These are phyloP conservation scores for Saussurea involucrata DNA, from an alignment of 129 eudicot species.

Conservation along the genomic window DNA sequence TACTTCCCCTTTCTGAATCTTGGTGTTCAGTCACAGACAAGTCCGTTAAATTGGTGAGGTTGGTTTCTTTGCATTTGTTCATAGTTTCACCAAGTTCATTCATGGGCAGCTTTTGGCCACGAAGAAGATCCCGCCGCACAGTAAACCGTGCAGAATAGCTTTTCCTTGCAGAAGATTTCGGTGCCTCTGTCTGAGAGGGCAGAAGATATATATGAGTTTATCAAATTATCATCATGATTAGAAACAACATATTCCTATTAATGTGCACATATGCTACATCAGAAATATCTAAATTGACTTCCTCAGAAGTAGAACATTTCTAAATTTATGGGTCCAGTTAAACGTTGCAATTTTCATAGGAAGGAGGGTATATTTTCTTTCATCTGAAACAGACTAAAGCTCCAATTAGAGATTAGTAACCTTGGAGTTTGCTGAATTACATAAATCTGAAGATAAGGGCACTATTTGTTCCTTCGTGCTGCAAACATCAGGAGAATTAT, in stretches of 20 bases:
- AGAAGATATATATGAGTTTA: conserved; percentile 12
- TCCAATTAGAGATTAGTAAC: too few species aligned
- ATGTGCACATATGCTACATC: not conserved
- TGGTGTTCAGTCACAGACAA: conserved; percentile 1
- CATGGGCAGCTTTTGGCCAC: conserved; percentile 33
- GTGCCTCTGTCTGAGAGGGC: conserved; percentile 27
- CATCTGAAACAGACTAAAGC: too few species aligned
- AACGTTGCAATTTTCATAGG: too few species aligned
- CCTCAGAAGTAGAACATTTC: not conserved
- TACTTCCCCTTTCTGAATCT: conserved; percentile 23
- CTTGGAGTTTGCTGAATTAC: conserved; percentile 35
- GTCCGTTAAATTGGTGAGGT: conserved; percentile 7
- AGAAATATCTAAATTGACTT: not conserved
- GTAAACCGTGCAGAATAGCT: conserved; percentile 40
- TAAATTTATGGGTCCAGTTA: too few species aligned
- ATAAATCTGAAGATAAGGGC: conserved; percentile 30
- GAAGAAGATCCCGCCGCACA: conserved; percentile 39
- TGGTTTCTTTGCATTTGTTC: conserved; percentile 13
- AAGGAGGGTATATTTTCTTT: too few species aligned
- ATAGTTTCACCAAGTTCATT: conserved; percentile 16
- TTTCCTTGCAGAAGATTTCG: conserved; percentile 36
- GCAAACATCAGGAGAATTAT: conserved; percentile 47
- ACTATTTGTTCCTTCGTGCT: conserved; percentile 33
- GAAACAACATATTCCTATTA: not conserved
- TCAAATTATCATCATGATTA: not conserved